Percentiles rank a stretch among this genome's conserved stretches.
Evolutionary conservation across 805 yeast species (phyloP).

Genomic region (Lachancea sp.): DNA sequence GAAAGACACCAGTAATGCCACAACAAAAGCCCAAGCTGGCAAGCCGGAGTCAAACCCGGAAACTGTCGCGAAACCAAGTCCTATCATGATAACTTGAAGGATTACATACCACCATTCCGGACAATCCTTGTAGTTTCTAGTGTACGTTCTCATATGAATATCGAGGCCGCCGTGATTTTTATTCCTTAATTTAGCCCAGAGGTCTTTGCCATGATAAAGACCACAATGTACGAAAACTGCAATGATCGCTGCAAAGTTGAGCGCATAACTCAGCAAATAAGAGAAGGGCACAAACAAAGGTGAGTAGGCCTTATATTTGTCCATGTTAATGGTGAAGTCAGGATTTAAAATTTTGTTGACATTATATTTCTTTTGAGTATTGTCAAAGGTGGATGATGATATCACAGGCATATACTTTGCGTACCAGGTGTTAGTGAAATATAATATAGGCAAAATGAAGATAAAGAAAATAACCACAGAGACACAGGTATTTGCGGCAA

Average conservation of each 20-base stretch:
- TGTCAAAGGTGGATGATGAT: conserved; percentile 44
- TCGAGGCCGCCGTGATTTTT: conserved; percentile 40
- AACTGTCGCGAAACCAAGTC: conserved; percentile 30
- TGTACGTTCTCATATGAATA: conserved; percentile 43
- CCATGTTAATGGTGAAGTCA: conserved; percentile 38
- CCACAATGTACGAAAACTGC: conserved; percentile 54
- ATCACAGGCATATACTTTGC: conserved; percentile 56
- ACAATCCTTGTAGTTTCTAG: conserved; percentile 54
- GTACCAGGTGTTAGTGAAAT: conserved; percentile 51
- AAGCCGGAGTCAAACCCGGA: conserved; percentile 43
- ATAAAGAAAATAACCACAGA: conserved; percentile 47
- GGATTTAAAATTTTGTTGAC: conserved; percentile 42
- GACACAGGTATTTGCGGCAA: conserved; percentile 36
- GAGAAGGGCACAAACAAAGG: conserved; percentile 56
- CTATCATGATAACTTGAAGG: conserved; percentile 25
- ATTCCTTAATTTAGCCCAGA: conserved; percentile 39
- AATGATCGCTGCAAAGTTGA: conserved; percentile 55
- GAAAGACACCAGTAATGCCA: conserved; percentile 47
- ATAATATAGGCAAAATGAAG: conserved; percentile 44
- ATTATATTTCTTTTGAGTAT: conserved; percentile 40
- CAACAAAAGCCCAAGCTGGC: conserved; percentile 59
- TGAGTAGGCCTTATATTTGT: conserved; percentile 46
- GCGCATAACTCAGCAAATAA: conserved; percentile 49
- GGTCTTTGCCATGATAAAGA: conserved; percentile 52
- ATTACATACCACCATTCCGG: conserved; percentile 66